These are phyloP conservation scores for Lipomyces lipofer DNA, from an alignment of 805 yeast genomes.

Conservation along the genomic window DNA sequence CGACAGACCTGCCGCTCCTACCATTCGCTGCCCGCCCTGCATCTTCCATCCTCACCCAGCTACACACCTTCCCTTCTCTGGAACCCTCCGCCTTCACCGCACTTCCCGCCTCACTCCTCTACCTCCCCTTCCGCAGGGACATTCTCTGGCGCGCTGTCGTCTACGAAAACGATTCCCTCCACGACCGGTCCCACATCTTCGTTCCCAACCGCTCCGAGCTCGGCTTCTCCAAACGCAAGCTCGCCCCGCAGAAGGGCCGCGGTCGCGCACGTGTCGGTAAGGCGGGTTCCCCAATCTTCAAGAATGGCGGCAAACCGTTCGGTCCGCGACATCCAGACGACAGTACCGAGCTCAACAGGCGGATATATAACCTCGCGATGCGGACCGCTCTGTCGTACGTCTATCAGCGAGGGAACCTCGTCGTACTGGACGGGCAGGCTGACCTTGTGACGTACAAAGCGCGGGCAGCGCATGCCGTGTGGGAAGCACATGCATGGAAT, in stretches of 20 bases:
- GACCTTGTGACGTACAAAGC: conserved; percentile 34
- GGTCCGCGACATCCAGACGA: conserved; percentile 91
- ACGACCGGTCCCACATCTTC: conserved; percentile 43
- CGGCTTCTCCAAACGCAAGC: conserved; percentile 79
- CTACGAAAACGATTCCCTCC: conserved; percentile 74
- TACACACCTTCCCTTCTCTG: conserved; percentile 80
- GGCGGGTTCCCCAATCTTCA: conserved; percentile 88
- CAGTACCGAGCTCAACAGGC: conserved; percentile 70
- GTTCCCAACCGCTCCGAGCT: conserved; percentile 85
- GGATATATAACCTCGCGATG: conserved; percentile 73
- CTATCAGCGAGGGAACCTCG: conserved; percentile 72
- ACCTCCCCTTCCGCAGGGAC: conserved; percentile 82
- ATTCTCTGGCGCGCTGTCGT: conserved; percentile 91
- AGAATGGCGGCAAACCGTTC: conserved; percentile 84
- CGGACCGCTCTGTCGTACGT: conserved; percentile 80
- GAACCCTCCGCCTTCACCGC: conserved; percentile 82
- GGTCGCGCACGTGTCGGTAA: conserved; percentile 98
- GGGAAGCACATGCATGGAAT: conserved; percentile 14
- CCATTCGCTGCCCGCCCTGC: conserved; percentile 19
- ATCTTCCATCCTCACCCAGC: conserved; percentile 15
- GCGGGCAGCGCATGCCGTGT: conserved; percentile 12
- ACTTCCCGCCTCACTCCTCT: conserved; percentile 67
- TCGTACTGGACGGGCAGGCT: conserved; percentile 60
- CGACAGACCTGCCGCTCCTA: not conserved
- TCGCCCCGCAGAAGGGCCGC: conserved; percentile 87